Evolutionary conservation across 106 monocot species (phyloP).

Genomic region (Apostasia ramifera): DNA sequence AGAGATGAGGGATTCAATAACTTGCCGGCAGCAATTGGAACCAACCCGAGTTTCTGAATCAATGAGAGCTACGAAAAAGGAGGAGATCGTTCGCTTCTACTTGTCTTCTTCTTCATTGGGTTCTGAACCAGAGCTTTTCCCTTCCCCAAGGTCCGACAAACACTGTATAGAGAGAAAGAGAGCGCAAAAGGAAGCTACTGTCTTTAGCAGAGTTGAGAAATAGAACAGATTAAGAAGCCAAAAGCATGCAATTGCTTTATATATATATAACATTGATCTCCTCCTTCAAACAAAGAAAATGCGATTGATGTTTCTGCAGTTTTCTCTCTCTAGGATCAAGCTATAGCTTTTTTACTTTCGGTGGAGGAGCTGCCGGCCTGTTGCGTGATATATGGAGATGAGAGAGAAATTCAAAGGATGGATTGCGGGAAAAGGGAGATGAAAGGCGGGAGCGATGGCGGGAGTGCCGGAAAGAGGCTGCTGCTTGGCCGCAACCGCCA

Average conservation of each 20-base stretch:
- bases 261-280: too few relatives aligned
- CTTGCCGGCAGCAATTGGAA: background rate
- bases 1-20: background rate
- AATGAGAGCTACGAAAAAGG: too few relatives aligned
- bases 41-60: too few relatives aligned
- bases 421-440: constrained; percentile 3
- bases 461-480: constrained; percentile 5
- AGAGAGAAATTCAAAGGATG: background rate
- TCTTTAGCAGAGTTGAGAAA: background rate
- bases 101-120: too few relatives aligned
- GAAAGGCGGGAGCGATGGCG: constrained; percentile 1
- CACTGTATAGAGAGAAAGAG: background rate
- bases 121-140: background rate
- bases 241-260: too few relatives aligned
- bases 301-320: background rate
- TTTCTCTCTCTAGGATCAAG: background rate
- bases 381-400: too few relatives aligned
- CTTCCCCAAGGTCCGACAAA: background rate
- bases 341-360: too few relatives aligned
- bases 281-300: too few relatives aligned
- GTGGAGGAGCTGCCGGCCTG: too few relatives aligned
- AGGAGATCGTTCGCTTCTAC: too few relatives aligned
- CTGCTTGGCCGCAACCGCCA: constrained; percentile 4
- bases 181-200: background rate
- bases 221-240: too few relatives aligned